These are phyloP conservation scores for Hortiboletus campestris DNA, from an alignment of 768 basidiomycete genomes.

Conservation along the genomic window DNA sequence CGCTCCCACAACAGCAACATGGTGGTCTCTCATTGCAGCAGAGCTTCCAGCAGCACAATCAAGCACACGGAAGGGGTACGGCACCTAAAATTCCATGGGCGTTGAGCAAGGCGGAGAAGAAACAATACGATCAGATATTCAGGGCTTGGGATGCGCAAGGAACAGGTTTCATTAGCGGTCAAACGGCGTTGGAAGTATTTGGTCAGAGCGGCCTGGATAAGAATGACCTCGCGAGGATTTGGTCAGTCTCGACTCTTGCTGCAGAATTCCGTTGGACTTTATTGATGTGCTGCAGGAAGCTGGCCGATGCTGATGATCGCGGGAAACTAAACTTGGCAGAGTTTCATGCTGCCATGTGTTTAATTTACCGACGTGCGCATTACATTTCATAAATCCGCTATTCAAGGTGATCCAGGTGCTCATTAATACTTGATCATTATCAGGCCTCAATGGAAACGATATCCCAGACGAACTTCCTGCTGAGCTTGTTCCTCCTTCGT, in stretches of 20 bases:
- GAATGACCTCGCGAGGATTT: slow-evolving; percentile 90
- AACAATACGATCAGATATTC: slow-evolving; percentile 95
- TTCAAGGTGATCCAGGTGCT: background rate
- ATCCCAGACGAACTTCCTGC: slow-evolving; percentile 84
- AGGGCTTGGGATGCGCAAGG: slow-evolving; percentile 87
- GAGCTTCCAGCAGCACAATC: slow-evolving; percentile 85
- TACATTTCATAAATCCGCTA: background rate
- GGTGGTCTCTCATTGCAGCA: slow-evolving; percentile 67
- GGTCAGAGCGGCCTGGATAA: slow-evolving; percentile 86
- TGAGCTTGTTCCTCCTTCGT: slow-evolving; percentile 91
- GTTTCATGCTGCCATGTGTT: slow-evolving; percentile 97
- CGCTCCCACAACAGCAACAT: slow-evolving; percentile 52
- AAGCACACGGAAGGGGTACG: slow-evolving; percentile 62
- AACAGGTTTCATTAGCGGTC: slow-evolving; percentile 83
- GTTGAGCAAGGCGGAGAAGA: slow-evolving; percentile 86
- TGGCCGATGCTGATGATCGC: slow-evolving; percentile 90
- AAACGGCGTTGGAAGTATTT: slow-evolving; percentile 88
- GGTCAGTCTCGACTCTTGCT: slow-evolving; percentile 51
- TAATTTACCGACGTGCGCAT: slow-evolving; percentile 90
- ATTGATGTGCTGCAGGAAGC: slow-evolving; percentile 53
- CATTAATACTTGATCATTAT: background rate
- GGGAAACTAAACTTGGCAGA: slow-evolving; percentile 95
- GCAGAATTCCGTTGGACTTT: background rate
- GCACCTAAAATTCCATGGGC: slow-evolving; percentile 82
- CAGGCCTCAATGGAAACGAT: slow-evolving; percentile 89